phyloP scores from a whole-genome alignment of 2,329 filamentous ascomycete genomes.

The Colletotrichum graminicola region DNA sequence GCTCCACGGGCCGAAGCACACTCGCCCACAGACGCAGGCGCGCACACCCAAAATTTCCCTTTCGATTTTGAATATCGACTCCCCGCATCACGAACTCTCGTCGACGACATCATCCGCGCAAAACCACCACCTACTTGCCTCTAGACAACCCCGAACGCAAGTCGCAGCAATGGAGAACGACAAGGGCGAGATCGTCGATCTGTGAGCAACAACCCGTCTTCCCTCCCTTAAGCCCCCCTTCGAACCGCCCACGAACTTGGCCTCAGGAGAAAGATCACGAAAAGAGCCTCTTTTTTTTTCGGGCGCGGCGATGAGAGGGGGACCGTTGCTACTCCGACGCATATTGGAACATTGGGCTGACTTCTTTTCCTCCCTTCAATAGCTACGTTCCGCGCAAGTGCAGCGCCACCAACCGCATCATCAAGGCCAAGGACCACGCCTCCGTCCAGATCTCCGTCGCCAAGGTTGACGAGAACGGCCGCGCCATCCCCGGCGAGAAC shows the following conservation, averaged over 20 bases:
- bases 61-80: constrained; percentile 38
- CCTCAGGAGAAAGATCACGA: background rate
- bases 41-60: constrained; percentile 50
- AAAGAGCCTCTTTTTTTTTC: constrained; percentile 4
- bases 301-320: constrained; percentile 12
- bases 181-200: constrained; percentile 99
- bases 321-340: constrained; percentile 8
- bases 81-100: constrained; percentile 33
- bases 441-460: constrained; percentile 96
- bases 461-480: constrained; percentile 99
- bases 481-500: constrained; percentile 93
- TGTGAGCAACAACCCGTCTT: constrained; percentile 71
- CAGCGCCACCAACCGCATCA: constrained; percentile 99
- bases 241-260: constrained; percentile 22
- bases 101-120: constrained; percentile 43
- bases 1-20: constrained; percentile 4
- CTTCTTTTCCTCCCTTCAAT: constrained; percentile 43
- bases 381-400: constrained; percentile 99
- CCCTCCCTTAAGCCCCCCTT: constrained; percentile 20
- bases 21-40: constrained; percentile 13
- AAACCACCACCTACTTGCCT: constrained; percentile 47
- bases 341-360: constrained; percentile 46
- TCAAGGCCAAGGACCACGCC: constrained; percentile 99
- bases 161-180: constrained; percentile 97
- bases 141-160: constrained; percentile 52